These are phyloP conservation scores for Penicillium parvum DNA, from an alignment of 495 filamentous ascomycete genomes.

Conservation along the genomic window DNA sequence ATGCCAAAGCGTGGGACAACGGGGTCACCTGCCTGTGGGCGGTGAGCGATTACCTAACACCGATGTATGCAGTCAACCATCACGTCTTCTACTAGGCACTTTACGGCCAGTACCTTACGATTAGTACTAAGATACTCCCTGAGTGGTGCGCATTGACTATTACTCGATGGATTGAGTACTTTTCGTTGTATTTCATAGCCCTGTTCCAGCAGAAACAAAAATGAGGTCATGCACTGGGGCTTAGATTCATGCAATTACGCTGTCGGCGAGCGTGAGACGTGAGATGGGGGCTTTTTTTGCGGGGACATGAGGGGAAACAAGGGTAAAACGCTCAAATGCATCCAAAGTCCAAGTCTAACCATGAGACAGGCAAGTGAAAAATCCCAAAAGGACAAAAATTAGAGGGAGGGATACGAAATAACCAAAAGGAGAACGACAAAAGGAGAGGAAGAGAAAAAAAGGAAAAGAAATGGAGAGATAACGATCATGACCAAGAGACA, in stretches of 20 bases:
- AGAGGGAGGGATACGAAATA: constrained; percentile 9
- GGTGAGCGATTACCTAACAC: too few species aligned
- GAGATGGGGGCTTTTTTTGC: constrained; percentile 13
- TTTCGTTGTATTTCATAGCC: constrained; percentile 18
- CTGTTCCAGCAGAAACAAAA: constrained; percentile 11
- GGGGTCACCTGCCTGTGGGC: too few species aligned
- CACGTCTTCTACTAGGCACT: too few species aligned
- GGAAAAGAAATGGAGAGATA: constrained; percentile 4
- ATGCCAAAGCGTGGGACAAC: too few species aligned
- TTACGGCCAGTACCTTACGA: too few species aligned
- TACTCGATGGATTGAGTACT: constrained; percentile 4
- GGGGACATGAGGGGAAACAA: constrained; percentile 18
- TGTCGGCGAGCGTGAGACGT: too few species aligned
- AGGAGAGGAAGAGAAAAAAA: constrained; percentile 8
- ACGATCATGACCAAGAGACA: too few species aligned
- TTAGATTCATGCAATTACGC: constrained; percentile 20
- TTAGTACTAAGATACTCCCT: too few species aligned
- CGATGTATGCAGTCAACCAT: too few species aligned
- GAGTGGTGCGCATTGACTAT: too few species aligned
- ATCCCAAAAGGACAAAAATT: constrained; percentile 6
- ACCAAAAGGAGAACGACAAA: constrained; percentile 4
- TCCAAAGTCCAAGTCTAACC: constrained; percentile 28
- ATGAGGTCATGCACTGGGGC: constrained; percentile 16
- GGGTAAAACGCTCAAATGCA: constrained; percentile 42
- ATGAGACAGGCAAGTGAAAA: constrained; percentile 8